phyloP scores from a whole-genome alignment of 2,329 filamentous ascomycete genomes.

The Pyrenophora seminiperda region DNA sequence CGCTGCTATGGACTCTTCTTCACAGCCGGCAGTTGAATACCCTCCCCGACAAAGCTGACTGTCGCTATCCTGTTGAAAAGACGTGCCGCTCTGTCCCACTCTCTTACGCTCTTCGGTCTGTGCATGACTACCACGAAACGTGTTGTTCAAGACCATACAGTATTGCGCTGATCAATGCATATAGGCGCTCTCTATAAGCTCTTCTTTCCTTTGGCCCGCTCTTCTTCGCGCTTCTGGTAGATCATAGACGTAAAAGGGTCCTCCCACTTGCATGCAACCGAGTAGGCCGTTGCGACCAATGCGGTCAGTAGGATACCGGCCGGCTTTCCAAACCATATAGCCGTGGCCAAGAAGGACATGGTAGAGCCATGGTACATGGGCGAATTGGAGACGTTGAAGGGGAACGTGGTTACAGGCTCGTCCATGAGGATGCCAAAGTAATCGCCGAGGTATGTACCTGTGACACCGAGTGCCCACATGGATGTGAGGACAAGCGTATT shows the following conservation, averaged over 20 bases:
- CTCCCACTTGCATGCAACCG: constrained; percentile 81
- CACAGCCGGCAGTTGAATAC: constrained; percentile 18
- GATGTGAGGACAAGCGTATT: constrained; percentile 86
- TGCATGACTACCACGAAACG: background rate
- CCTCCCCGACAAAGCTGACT: constrained; percentile 3
- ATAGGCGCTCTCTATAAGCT: constrained; percentile 14
- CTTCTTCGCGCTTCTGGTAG: constrained; percentile 79
- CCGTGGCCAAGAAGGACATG: constrained; percentile 87
- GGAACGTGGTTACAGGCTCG: constrained; percentile 89
- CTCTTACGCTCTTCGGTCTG: background rate
- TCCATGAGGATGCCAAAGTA: constrained; percentile 99
- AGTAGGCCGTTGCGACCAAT: constrained; percentile 78
- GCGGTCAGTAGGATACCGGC: constrained; percentile 79
- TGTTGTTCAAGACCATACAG: background rate
- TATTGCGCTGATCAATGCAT: background rate
- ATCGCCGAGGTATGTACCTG: constrained; percentile 94
- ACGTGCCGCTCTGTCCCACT: constrained; percentile 6
- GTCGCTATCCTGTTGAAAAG: constrained; percentile 15
- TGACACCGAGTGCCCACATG: constrained; percentile 91
- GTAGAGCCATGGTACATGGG: constrained; percentile 98
- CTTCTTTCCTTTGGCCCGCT: constrained; percentile 51
- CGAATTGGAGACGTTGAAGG: constrained; percentile 86
- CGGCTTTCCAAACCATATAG: constrained; percentile 83
- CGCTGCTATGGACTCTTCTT: constrained; percentile 10
- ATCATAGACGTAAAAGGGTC: constrained; percentile 94